Evolutionary conservation across 257 asterid species (phyloP).

Genomic region (Eustoma russellianum): DNA sequence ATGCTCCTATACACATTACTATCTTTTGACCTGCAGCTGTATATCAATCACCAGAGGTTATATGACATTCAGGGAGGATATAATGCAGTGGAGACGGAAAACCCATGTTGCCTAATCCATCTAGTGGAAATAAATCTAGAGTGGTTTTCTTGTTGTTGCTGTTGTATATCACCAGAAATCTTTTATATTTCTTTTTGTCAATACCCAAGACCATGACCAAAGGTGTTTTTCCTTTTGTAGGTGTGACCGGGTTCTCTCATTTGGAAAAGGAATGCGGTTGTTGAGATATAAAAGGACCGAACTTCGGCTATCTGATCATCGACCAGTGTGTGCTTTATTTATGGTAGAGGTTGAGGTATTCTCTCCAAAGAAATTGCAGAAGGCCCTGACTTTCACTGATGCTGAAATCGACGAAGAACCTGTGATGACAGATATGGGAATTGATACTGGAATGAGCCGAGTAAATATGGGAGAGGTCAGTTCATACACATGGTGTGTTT

Average conservation of each 20-base stretch:
- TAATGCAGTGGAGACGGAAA: too few species aligned
- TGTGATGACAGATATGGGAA: constrained; percentile 22
- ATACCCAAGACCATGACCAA: too few species aligned
- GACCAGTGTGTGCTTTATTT: constrained; percentile 77
- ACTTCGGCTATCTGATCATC: constrained; percentile 75
- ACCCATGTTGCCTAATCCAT: too few species aligned
- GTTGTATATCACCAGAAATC: too few species aligned
- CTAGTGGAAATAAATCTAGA: too few species aligned
- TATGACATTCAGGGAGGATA: too few species aligned
- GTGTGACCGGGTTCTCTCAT: constrained; percentile 89
- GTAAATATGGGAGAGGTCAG: constrained; percentile 43
- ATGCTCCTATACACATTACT: too few species aligned
- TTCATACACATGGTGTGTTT: neutral
- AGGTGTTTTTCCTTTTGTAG: constrained; percentile 38
- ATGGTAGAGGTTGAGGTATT: constrained; percentile 83
- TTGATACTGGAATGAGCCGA: constrained; percentile 18
- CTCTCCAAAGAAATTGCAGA: constrained; percentile 68
- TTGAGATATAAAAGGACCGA: constrained; percentile 62
- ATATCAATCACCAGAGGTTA: too few species aligned
- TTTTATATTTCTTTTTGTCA: too few species aligned
- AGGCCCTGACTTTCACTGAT: constrained; percentile 80
- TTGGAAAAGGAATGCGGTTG: constrained; percentile 72
- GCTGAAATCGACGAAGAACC: constrained; percentile 79
- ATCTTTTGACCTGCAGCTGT: too few species aligned
- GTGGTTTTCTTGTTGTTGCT: too few species aligned